Evolutionary conservation across 352 stramenopile species (phyloP).

Genomic region (Globisporangium nodosum): DNA sequence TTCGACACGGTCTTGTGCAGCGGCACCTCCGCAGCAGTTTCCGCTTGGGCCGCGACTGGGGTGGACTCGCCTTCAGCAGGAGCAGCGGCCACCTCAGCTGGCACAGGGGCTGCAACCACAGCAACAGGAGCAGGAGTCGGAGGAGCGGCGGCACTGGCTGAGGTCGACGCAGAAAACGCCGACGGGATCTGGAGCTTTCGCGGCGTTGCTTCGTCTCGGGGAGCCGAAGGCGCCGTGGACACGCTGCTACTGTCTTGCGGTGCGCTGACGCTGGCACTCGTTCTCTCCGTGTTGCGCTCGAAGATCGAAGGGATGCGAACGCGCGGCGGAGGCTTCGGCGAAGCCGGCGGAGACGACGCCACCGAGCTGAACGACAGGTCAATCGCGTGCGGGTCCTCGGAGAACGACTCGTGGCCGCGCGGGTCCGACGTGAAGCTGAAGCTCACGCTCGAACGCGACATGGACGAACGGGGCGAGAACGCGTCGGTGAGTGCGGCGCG

Average conservation of each 20-base stretch:
- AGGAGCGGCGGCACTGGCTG: not conserved
- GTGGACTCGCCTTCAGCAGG: not conserved
- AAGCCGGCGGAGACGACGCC: constrained; percentile 13
- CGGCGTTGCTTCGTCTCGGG: constrained; percentile 19
- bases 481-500: not conserved
- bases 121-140: not conserved
- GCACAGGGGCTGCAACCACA: not conserved
- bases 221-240: constrained; percentile 21
- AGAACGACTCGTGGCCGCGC: constrained; percentile 13
- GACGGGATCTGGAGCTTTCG: constrained; percentile 16
- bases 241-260: constrained; percentile 12
- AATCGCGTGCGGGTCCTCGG: constrained; percentile 4
- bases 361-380: constrained; percentile 13
- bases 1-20: constrained; percentile 57
- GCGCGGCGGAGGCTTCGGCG: constrained; percentile 21
- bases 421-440: constrained; percentile 19
- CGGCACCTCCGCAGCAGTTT: constrained; percentile 8
- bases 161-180: constrained; percentile 10
- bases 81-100: not conserved
- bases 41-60: not conserved
- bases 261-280: constrained; percentile 2
- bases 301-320: constrained; percentile 55
- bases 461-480: constrained; percentile 12
- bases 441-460: constrained; percentile 12
- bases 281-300: constrained; percentile 22